Base-by-base conservation (phyloP, 1,284 basidiomycete species). In the Cutaneotrichosporon dermatis region DNA sequence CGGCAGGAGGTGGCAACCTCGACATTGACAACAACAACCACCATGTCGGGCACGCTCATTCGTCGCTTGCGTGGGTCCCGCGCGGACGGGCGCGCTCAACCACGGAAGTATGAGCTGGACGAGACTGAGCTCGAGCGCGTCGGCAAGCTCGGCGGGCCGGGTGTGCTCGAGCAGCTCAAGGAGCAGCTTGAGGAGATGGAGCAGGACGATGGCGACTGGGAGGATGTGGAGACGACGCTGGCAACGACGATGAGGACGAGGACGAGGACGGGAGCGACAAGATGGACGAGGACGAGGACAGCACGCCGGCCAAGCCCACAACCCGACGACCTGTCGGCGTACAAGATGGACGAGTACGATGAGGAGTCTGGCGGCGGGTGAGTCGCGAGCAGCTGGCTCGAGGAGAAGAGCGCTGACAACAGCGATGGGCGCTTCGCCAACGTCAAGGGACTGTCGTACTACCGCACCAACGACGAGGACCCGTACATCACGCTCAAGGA, bases 401-500 rank as follows among this genome's bases (percentile, higher is more conserved):
- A 25, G 25, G 25, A 25, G 25, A 25, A 25, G 25, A 5, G 1
- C 6, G 13, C 49, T 63, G 25, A 61, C 11, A 4, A 13, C 63
- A 90, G 89, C 84, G 40, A 82, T 85, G 74, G 94, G 94, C 13
- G 89, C 91, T 98, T 99, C 79, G 92, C 88, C 76, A 96, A 92
- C 73, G 92, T 99, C 79, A 96, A 96, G 74, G 94, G 95, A 5
- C 80, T 99, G 55, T 88, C 89, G 42, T 96, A 90, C 75, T 94
- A 97, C 77, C 86, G 87, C 54, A 86, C 90, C 71, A 93, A 95
- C 73, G 84, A 90, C 58, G 92, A 98, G 49, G 96, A 99, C 78
- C 96, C 96, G 0, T 99, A 95, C 75, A 90, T 99, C 69, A 99
- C 95, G 0, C 79, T 99, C 37, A 93, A 96, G 82, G 90, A 94